Percentiles rank a stretch among this genome's conserved stretches.
These are phyloP conservation scores for Aphanomyces invadans DNA, from an alignment of 352 stramenopile species.

Conservation along the genomic window DNA sequence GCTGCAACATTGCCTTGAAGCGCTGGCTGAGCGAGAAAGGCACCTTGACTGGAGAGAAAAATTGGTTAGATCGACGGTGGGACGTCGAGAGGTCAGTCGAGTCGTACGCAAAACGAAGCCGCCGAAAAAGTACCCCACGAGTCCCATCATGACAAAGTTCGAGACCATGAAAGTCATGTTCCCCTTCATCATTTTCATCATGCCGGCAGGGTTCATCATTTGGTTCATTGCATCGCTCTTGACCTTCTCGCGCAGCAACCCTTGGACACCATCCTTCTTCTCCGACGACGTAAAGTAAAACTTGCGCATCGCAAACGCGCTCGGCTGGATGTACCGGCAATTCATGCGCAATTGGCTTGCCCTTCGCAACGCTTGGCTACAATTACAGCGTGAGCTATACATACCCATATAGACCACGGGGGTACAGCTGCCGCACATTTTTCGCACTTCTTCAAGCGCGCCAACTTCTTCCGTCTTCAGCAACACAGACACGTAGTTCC, in stretches of 20 bases:
- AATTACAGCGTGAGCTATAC: slow-evolving; percentile 1
- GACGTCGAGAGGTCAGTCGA: neutral
- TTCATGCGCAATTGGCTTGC: slow-evolving; percentile 81
- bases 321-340: slow-evolving; percentile 78
- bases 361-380: slow-evolving; percentile 79
- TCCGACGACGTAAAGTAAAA: slow-evolving; percentile 84
- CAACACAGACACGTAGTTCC: slow-evolving; percentile 78
- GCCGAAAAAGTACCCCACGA: slow-evolving; percentile 98
- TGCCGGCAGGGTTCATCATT: slow-evolving; percentile 93
- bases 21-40: slow-evolving; percentile 96
- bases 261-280: slow-evolving; percentile 82
- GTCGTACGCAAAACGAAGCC: slow-evolving; percentile 91
- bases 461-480: slow-evolving; percentile 80
- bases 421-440: slow-evolving; percentile 64
- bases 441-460: slow-evolving; percentile 58
- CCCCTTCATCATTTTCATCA: slow-evolving; percentile 98
- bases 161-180: slow-evolving; percentile 99
- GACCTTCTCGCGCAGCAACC: slow-evolving; percentile 79
- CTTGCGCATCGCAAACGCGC: slow-evolving; percentile 86
- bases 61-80: slow-evolving; percentile 1
- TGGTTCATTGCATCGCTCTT: slow-evolving; percentile 88
- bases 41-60: slow-evolving; percentile 89
- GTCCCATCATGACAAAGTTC: slow-evolving; percentile 99
- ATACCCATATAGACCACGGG: no score
- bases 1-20: slow-evolving; percentile 98